Evolutionary conservation across 768 basidiomycete species (phyloP).

Genomic region (Podaxis pistillaris): DNA sequence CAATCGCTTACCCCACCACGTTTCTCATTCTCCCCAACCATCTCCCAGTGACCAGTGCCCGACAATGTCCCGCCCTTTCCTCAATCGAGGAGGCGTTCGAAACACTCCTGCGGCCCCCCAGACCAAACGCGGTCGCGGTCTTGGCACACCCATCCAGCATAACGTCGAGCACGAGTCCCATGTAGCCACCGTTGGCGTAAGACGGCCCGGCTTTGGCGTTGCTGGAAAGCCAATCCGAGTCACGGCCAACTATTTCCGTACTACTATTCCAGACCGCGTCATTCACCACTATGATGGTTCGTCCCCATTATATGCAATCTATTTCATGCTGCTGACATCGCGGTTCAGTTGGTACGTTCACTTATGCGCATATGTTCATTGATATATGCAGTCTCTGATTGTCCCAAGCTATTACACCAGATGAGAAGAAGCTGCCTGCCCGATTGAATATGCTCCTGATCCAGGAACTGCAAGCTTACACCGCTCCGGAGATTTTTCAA

Average conservation of each 20-base stretch:
- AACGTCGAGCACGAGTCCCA: conserved; percentile 20
- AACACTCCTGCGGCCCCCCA: neutral
- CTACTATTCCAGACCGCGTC: conserved; percentile 45
- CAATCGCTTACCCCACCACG: neutral
- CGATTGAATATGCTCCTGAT: conserved; percentile 66
- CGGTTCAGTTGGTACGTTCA: conserved; percentile 27
- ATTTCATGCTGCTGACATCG: neutral
- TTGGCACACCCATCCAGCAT: neutral
- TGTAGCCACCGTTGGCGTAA: conserved; percentile 58
- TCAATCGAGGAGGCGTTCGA: conserved; percentile 6
- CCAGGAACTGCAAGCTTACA: conserved; percentile 50
- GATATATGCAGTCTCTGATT: neutral
- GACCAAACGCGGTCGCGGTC: neutral
- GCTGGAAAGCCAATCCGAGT: conserved; percentile 26
- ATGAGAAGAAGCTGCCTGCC: conserved; percentile 23
- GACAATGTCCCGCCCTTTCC: conserved; percentile 8
- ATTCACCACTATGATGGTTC: conserved; percentile 70
- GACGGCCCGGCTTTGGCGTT: conserved; percentile 55
- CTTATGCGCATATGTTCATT: neutral
- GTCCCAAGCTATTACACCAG: conserved; percentile 23
- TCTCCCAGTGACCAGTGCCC: too few species aligned
- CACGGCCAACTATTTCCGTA: conserved; percentile 46
- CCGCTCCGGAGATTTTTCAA: conserved; percentile 60
- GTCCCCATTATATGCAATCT: conserved; percentile 11
- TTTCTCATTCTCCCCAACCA: neutral